These are phyloP conservation scores for Boechera divaricarpa DNA, from an alignment of 345 rosid genomes.

Conservation along the genomic window DNA sequence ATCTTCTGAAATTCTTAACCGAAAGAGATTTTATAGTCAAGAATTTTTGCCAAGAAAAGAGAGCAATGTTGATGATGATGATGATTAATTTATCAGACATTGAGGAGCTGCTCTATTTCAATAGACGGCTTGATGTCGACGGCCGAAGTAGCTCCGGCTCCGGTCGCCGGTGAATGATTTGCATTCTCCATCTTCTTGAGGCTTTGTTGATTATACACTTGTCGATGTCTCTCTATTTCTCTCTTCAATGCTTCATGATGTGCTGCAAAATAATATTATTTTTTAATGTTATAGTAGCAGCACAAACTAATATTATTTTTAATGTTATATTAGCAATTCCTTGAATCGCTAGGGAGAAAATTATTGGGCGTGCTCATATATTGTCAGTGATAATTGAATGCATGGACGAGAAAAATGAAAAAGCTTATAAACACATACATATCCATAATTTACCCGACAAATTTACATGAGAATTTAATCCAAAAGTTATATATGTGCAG, in stretches of 20 bases:
- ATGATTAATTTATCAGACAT: slow-evolving; percentile 38
- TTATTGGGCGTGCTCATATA: slow-evolving; percentile 33
- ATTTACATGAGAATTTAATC: not conserved
- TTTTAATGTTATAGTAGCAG: not conserved
- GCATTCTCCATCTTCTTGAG: slow-evolving; percentile 51
- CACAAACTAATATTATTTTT: slow-evolving; percentile 6
- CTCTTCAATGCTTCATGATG: slow-evolving; percentile 86
- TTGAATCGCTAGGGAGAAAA: not conserved
- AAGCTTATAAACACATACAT: not conserved
- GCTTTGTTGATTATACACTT: slow-evolving; percentile 69
- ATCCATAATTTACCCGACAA: not conserved
- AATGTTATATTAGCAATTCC: no score
- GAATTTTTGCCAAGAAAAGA: slow-evolving; percentile 18
- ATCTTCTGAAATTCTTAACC: slow-evolving; percentile 16
- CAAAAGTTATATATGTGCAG: slow-evolving; percentile 2
- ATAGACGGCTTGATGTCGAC: slow-evolving; percentile 41
- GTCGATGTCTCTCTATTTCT: slow-evolving; percentile 88
- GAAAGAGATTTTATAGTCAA: slow-evolving; percentile 23
- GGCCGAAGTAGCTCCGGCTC: slow-evolving; percentile 31
- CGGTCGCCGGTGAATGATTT: slow-evolving; percentile 29
- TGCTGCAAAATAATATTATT: slow-evolving; percentile 51
- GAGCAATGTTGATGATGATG: slow-evolving; percentile 16
- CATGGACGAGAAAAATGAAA: not conserved
- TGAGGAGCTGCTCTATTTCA: slow-evolving; percentile 51
- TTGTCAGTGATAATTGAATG: slow-evolving; percentile 28